Percentiles rank a stretch among this genome's conserved stretches.
Conservation (phyloP, 1,284 basidiomycete species). For the Cystobasidium pallidum region DNA sequence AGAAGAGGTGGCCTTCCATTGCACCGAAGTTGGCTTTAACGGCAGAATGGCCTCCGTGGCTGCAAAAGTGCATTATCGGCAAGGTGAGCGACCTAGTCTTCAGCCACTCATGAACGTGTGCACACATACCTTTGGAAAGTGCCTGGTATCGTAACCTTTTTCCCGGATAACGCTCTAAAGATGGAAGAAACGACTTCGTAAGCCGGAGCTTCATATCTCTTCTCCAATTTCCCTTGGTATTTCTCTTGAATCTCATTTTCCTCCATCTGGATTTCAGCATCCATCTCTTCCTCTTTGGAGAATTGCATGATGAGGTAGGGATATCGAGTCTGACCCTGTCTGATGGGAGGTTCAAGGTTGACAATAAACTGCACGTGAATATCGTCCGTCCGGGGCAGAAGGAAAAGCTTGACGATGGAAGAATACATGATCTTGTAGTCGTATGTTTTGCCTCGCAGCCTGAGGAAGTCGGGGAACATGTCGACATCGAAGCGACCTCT, state of each 20-base stretch:
- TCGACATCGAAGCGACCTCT: conserved; percentile 96
- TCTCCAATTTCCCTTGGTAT: conserved; percentile 78
- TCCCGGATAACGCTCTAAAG: conserved; percentile 85
- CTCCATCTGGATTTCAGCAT: conserved; percentile 88
- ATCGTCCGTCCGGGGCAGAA: conserved; percentile 91
- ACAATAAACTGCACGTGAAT: conserved; percentile 94
- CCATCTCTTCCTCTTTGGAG: conserved; percentile 93
- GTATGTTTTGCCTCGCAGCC: conserved; percentile 95
- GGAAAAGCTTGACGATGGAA: conserved; percentile 86
- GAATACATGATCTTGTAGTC: conserved; percentile 97
- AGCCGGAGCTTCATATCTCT: conserved; percentile 88
- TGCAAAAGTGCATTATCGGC: not conserved
- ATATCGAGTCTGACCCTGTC: conserved; percentile 97
- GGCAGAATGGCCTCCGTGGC: conserved; percentile 39
- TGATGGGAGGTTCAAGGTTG: conserved; percentile 85
- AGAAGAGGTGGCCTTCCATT: conserved; percentile 93
- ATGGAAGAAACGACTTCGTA: conserved; percentile 95
- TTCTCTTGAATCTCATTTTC: conserved; percentile 66
- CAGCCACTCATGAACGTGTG: no score
- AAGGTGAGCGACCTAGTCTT: no score
- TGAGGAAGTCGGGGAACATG: conserved; percentile 92
- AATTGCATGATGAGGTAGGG: conserved; percentile 98
- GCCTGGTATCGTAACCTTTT: conserved; percentile 84
- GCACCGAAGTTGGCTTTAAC: conserved; percentile 66
- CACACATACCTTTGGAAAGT: conserved; percentile 74